Evolutionary conservation across 1,284 basidiomycete species (phyloP).

Genomic region (Hypsizygus ulmarius): DNA sequence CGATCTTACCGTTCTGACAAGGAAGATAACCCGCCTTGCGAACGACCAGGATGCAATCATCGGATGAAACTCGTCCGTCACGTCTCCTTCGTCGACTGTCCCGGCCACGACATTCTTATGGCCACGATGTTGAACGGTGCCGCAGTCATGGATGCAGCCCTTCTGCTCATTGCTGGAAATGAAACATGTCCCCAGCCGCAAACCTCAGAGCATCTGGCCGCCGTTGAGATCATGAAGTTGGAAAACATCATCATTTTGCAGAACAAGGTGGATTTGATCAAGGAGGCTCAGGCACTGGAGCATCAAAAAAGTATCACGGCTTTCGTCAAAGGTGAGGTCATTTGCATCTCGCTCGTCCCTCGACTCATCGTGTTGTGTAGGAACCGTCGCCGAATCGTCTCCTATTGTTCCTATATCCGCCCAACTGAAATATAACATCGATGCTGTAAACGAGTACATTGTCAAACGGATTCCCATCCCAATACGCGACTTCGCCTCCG

Average conservation of each 20-base stretch:
- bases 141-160: conserved; percentile 98
- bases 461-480: conserved; percentile 96
- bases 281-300: conserved; percentile 87
- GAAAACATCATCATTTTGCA: conserved; percentile 98
- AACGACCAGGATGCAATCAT: conserved; percentile 87
- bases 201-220: conserved; percentile 97
- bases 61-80: conserved; percentile 91
- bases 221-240: conserved; percentile 99
- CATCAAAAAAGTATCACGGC: conserved; percentile 91
- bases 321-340: conserved; percentile 82
- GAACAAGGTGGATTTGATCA: conserved; percentile 96
- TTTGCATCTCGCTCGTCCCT: background rate
- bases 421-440: conserved; percentile 98
- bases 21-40: conserved; percentile 91
- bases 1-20: conserved; percentile 92
- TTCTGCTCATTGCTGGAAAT: conserved; percentile 94
- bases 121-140: conserved; percentile 99
- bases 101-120: conserved; percentile 97
- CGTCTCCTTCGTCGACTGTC: conserved; percentile 97
- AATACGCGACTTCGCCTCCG: conserved; percentile 87
- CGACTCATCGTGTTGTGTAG: conserved; percentile 37
- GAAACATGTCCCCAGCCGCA: conserved; percentile 99
- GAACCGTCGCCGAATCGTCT: conserved; percentile 94
- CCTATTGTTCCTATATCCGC: conserved; percentile 99
- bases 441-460: conserved; percentile 99